Conservation (phyloP, 169 alveolate species). For the Babesia gibsoni region DNA sequence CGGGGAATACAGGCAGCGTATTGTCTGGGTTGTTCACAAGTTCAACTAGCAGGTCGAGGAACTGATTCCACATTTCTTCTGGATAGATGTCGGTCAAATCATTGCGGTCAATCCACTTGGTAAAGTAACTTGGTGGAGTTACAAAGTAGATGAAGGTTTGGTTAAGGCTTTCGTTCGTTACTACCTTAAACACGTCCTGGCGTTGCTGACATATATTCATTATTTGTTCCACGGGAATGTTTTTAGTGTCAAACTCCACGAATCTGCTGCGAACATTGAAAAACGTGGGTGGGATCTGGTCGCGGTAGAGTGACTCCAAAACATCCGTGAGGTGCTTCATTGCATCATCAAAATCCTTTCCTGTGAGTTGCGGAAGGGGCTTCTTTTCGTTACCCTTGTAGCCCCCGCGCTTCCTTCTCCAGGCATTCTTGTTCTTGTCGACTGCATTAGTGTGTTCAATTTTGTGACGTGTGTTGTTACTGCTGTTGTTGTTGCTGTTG, state of each 20-base stretch:
- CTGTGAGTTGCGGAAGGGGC: slow-evolving; percentile 51
- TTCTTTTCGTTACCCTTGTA: slow-evolving; percentile 23
- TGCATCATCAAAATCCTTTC: slow-evolving; percentile 60
- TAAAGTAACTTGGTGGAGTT: slow-evolving; percentile 50
- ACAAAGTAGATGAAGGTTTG: slow-evolving; percentile 65
- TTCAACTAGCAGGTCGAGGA: slow-evolving; percentile 63
- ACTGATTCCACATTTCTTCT: slow-evolving; percentile 65
- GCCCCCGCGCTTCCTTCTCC: slow-evolving; percentile 32
- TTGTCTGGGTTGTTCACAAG: slow-evolving; percentile 61
- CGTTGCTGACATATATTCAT: slow-evolving; percentile 60
- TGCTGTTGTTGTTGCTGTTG: background rate
- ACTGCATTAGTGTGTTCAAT: slow-evolving; percentile 3
- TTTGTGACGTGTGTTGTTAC: background rate
- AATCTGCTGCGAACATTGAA: slow-evolving; percentile 73
- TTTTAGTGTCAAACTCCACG: slow-evolving; percentile 65
- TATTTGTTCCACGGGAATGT: slow-evolving; percentile 65
- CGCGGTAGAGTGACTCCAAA: slow-evolving; percentile 69
- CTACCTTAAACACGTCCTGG: slow-evolving; percentile 65
- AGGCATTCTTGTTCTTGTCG: slow-evolving; percentile 30
- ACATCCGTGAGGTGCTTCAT: slow-evolving; percentile 52
- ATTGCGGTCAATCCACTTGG: slow-evolving; percentile 68
- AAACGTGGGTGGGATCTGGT: slow-evolving; percentile 70
- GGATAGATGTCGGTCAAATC: slow-evolving; percentile 67
- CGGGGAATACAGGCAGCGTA: slow-evolving; percentile 66
- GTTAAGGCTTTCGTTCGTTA: slow-evolving; percentile 46